phyloP scores from a whole-genome alignment of 495 filamentous ascomycete species.

The Trichoderma asperelloides region DNA sequence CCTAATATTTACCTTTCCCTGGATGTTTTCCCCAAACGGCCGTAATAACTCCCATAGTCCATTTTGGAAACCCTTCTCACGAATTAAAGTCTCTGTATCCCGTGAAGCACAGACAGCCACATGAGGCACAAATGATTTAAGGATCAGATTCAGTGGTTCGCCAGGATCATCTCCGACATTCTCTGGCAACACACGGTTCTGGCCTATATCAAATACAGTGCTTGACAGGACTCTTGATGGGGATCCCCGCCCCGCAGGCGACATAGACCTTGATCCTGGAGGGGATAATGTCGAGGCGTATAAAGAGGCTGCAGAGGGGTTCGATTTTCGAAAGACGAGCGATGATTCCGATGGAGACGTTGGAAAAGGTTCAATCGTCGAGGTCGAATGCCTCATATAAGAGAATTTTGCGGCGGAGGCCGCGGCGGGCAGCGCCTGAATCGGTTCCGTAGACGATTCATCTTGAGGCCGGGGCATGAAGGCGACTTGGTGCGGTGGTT shows the following conservation, averaged over 20 bases:
- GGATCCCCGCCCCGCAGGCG: constrained; percentile 47
- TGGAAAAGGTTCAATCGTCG: constrained; percentile 23
- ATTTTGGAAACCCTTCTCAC: constrained; percentile 73
- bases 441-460: constrained; percentile 29
- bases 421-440: constrained; percentile 34
- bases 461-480: constrained; percentile 38
- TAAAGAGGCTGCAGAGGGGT: constrained; percentile 49
- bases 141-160: constrained; percentile 65
- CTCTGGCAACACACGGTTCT: constrained; percentile 35
- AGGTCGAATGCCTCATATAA: constrained; percentile 23
- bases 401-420: constrained; percentile 29
- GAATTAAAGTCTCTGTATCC: constrained; percentile 72
- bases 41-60: constrained; percentile 78
- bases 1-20: constrained; percentile 80
- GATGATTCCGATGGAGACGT: constrained; percentile 35
- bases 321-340: constrained; percentile 42
- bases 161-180: constrained; percentile 39
- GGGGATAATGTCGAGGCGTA: constrained; percentile 49
- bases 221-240: constrained; percentile 43
- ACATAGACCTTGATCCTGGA: constrained; percentile 46
- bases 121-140: constrained; percentile 78
- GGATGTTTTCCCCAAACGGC: constrained; percentile 83
- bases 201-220: constrained; percentile 38
- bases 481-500: constrained; percentile 11
- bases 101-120: constrained; percentile 73